These are phyloP conservation scores for Kodamaea jinghongensis DNA, from an alignment of 805 yeast species.

Conservation along the genomic window DNA sequence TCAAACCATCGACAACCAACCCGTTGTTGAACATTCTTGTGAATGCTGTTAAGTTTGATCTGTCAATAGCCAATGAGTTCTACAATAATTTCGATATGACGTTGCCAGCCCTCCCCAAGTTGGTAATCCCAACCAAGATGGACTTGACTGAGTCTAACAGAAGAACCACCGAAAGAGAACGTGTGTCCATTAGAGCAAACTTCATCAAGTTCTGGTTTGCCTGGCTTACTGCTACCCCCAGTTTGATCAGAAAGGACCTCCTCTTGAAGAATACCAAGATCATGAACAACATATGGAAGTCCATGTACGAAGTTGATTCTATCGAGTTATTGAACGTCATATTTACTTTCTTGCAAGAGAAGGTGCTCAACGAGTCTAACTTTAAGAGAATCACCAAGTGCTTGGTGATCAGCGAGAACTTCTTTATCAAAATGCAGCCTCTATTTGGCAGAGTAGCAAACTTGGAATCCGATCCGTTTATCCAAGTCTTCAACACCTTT, in stretches of 20 bases:
- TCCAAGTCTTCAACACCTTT: conserved; percentile 42
- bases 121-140: conserved; percentile 51
- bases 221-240: conserved; percentile 47
- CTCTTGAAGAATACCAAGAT: conserved; percentile 51
- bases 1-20: conserved; percentile 56
- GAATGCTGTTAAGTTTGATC: conserved; percentile 48
- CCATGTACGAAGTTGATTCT: conserved; percentile 54
- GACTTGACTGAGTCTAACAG: conserved; percentile 36
- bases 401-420: conserved; percentile 74
- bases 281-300: conserved; percentile 66
- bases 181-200: conserved; percentile 50
- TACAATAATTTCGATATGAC: conserved; percentile 67
- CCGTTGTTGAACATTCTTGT: conserved; percentile 60
- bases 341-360: conserved; percentile 45
- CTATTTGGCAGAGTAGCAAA: conserved; percentile 31
- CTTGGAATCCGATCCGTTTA: conserved; percentile 19
- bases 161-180: conserved; percentile 28
- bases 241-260: conserved; percentile 63
- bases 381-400: conserved; percentile 71
- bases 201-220: conserved; percentile 63
- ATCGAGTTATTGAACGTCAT: conserved; percentile 35
- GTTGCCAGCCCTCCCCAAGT: conserved; percentile 57
- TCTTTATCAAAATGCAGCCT: conserved; percentile 54
- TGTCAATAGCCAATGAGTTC: conserved; percentile 54
- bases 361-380: conserved; percentile 55